Percentiles rank a stretch among this genome's conserved stretches.
phyloP scores from a whole-genome alignment of 78 protist species.

The Dictyostelium capitatum region DNA sequence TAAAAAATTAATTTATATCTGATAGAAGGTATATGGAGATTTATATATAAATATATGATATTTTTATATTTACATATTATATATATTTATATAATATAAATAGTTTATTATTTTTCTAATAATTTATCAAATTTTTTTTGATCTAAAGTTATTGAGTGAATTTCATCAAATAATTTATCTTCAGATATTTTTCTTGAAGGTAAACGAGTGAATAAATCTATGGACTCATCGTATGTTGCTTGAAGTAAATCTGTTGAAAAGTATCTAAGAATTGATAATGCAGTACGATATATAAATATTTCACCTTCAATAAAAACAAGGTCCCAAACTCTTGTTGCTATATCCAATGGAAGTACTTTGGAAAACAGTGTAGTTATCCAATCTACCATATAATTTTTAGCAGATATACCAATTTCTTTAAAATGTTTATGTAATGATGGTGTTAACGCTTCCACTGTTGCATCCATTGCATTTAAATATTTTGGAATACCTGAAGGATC shows the following conservation, averaged over 20 bases:
- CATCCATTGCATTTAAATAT: slow-evolving; percentile 77
- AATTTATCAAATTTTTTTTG: slow-evolving; percentile 67
- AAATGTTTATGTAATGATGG: slow-evolving; percentile 84
- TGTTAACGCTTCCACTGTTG: slow-evolving; percentile 67
- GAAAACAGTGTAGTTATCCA: slow-evolving; percentile 94
- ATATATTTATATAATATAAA: too few relatives aligned
- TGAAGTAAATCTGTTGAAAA: slow-evolving; percentile 32
- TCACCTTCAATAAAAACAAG: slow-evolving; percentile 89
- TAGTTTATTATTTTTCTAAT: slow-evolving; percentile 9
- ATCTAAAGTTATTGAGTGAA: slow-evolving; percentile 50
- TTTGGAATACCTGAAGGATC: slow-evolving; percentile 77
- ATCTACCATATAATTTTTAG: slow-evolving; percentile 86
- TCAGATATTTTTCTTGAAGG: slow-evolving; percentile 60
- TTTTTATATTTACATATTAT: too few relatives aligned
- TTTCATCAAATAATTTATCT: slow-evolving; percentile 65
- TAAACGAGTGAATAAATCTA: slow-evolving; percentile 44
- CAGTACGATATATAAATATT: slow-evolving; percentile 66
- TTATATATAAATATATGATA: too few relatives aligned
- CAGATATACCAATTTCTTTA: slow-evolving; percentile 63
- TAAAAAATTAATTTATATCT: too few relatives aligned
- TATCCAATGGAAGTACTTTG: slow-evolving; percentile 88
- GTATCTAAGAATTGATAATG: slow-evolving; percentile 61
- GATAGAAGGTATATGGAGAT: too few relatives aligned
- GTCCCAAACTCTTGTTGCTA: slow-evolving; percentile 94
- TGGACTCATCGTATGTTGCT: slow-evolving; percentile 60